A percentile compares a stretch with the other conserved stretches of the same genome.
Evolutionary conservation across 2,329 filamentous ascomycete genomes (phyloP).

Genomic region (Botryosphaeria dothidea): DNA sequence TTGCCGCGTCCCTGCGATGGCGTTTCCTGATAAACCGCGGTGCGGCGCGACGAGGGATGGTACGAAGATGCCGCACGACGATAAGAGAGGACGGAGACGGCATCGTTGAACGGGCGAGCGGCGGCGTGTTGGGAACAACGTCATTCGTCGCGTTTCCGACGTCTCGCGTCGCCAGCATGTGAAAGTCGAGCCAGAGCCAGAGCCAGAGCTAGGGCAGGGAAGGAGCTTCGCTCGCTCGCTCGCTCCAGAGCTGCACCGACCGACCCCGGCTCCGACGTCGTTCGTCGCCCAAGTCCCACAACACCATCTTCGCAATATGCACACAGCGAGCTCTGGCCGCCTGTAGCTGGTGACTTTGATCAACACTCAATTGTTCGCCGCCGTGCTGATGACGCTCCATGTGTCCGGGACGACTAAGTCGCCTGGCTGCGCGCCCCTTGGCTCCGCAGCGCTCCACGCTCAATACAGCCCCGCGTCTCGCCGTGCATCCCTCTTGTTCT

Average conservation of each 20-base stretch:
- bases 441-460: background rate
- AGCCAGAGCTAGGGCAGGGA: background rate
- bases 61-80: background rate
- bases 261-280: too few relatives aligned
- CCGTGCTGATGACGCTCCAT: background rate
- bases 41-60: background rate
- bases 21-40: background rate
- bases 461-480: background rate
- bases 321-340: too few relatives aligned
- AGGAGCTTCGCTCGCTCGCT: background rate
- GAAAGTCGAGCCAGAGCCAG: background rate
- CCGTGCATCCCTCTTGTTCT: background rate
- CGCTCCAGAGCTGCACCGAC: too few relatives aligned
- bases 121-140: slow-evolving; percentile 8
- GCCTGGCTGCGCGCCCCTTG: background rate
- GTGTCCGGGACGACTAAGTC: background rate
- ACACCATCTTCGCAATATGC: too few relatives aligned
- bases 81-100: background rate
- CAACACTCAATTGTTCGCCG: too few relatives aligned
- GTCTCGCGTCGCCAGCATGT: background rate
- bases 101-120: slow-evolving; percentile 5
- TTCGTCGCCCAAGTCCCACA: background rate
- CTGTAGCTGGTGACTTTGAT: too few relatives aligned
- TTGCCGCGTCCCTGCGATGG: slow-evolving; percentile 7
- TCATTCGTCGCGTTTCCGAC: background rate